These are phyloP conservation scores for Polygonum aviculare DNA, from an alignment of 148 eudicot species.

Conservation along the genomic window DNA sequence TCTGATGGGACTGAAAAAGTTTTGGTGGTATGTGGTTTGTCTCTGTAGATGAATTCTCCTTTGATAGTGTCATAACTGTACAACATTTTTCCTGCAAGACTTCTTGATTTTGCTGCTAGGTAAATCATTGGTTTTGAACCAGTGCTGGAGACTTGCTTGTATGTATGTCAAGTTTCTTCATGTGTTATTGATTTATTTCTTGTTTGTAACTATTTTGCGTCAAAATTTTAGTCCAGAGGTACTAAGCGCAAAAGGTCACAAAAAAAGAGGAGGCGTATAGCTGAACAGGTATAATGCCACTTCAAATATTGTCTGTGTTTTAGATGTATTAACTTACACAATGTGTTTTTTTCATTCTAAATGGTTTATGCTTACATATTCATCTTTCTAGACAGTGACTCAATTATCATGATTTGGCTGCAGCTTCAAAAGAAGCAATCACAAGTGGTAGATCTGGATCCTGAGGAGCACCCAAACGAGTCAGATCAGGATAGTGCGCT, in stretches of 20 bases:
- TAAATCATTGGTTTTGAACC: not conserved
- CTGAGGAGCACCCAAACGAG: not conserved
- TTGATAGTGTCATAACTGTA: not conserved
- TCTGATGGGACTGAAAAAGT: not conserved
- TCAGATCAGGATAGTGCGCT: constrained; percentile 29
- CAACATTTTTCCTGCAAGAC: not conserved
- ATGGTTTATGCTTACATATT: not conserved
- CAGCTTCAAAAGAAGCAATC: constrained; percentile 1
- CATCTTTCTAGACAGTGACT: not conserved
- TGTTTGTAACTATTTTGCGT: not conserved
- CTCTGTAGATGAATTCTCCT: not conserved
- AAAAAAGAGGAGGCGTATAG: not conserved
- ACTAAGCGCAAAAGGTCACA: constrained; percentile 1
- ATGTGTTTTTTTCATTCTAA: not conserved
- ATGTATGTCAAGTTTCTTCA: not conserved
- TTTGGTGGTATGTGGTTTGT: not conserved
- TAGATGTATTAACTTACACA: not conserved
- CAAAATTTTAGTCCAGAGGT: not conserved
- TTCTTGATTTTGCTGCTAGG: not conserved
- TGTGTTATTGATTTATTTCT: not conserved
- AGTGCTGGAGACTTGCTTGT: not conserved
- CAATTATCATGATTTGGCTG: not conserved
- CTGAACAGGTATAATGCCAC: constrained; percentile 6
- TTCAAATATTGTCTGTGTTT: not conserved
- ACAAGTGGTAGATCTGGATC: not conserved